Evolutionary conservation across 208 protist genomes (phyloP), one percentile per base, ranked within the genome.

Genomic region (Crithidia fasciculata): DNA sequence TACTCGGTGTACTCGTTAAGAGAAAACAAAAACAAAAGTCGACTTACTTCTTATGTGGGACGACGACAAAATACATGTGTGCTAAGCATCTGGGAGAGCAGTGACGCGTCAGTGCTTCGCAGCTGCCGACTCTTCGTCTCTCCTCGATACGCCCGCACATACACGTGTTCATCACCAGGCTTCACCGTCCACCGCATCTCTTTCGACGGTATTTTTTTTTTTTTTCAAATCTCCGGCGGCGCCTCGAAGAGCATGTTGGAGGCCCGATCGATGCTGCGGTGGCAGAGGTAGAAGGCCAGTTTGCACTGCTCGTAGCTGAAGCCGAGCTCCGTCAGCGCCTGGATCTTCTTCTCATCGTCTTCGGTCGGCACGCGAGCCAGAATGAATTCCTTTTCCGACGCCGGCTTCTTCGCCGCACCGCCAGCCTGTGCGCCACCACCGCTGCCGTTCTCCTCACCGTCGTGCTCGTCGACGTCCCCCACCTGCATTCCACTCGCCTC

Each of bases 221-320:
- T 50, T 13, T 15, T 13, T 44, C 84, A 96, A 41, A 96, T 13
- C 62, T 91, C 64, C 28, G 92, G 92, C n/a, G 92, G 89, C 28
- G 84, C 81, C 74, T 96, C 92, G 82, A 96, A 96, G 28, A 96
- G 70, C 76, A 94, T 76, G 70, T 96, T 95, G 12, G 92, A 91
- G 13, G 92, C 89, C 12, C 92, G 80, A 19, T 96, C 89, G 8
- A 96, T 69, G 68, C 89, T 94, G 52, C 92, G 86, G 56, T 85
- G 85, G 66, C 86, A 86, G 63, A 78, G 81, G 70, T 94, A 96
- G 58, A 95, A 96, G 8, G 92, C 89, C 12, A 90, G 49, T 64
- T 94, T 95, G 71, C 88, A 92, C 71, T 94, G 89, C 19, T 95
- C 82, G 65, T 90, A 91, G 10, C 81, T 86, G 54, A 96, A 96